Evolutionary conservation across 768 basidiomycete species (phyloP).

Genomic region (Amanita muscaria): DNA sequence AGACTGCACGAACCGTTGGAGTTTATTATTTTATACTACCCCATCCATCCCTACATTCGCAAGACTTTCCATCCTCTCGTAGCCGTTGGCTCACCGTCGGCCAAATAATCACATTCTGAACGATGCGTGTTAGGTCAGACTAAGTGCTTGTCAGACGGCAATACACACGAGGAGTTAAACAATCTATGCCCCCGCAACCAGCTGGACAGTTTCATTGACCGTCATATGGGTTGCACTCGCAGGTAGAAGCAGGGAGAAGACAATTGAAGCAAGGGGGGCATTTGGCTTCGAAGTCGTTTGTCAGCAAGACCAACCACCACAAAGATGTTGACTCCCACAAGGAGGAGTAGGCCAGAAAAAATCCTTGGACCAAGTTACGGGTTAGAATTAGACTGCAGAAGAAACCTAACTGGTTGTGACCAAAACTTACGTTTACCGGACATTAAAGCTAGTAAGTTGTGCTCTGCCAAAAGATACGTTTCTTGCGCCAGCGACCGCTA

Average conservation of each 20-base stretch:
- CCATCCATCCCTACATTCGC: slow-evolving; percentile 94
- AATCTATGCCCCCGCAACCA: slow-evolving; percentile 98
- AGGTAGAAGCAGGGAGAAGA: slow-evolving; percentile 81
- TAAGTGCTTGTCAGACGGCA: neutral
- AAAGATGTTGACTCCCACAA: slow-evolving; percentile 7
- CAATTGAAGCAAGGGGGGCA: slow-evolving; percentile 97
- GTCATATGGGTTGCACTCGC: slow-evolving; percentile 83
- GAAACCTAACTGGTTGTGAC: neutral
- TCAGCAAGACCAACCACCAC: neutral
- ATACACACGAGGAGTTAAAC: slow-evolving; percentile 78
- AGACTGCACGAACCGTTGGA: slow-evolving; percentile 67
- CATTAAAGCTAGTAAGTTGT: neutral
- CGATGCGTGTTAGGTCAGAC: slow-evolving; percentile 8
- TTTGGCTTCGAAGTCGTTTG: slow-evolving; percentile 31
- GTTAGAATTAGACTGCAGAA: neutral
- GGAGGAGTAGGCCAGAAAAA: slow-evolving; percentile 17
- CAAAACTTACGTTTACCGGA: neutral
- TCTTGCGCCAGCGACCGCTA: neutral
- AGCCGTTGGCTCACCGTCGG: slow-evolving; percentile 83
- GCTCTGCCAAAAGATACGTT: neutral
- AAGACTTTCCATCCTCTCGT: slow-evolving; percentile 64
- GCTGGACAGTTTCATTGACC: slow-evolving; percentile 96
- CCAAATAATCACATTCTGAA: slow-evolving; percentile 87
- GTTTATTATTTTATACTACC: slow-evolving; percentile 88
- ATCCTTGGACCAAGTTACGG: slow-evolving; percentile 10